Base-by-base conservation (phyloP, 371 early-diverging fungal genomes). In the Apophysomyces variabilis region DNA sequence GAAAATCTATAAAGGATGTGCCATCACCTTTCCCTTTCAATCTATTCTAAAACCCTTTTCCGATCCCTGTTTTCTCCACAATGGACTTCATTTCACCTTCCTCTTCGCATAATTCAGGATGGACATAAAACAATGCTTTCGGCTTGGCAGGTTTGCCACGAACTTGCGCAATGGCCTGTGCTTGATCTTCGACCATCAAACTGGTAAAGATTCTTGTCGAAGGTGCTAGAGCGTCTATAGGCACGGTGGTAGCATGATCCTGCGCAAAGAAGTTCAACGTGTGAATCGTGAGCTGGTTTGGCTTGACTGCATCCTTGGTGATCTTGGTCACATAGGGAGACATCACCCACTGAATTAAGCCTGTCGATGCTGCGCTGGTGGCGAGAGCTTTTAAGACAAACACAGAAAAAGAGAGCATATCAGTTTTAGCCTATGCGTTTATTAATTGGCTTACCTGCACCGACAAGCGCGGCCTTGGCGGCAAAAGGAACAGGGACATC, bases 321-420 rank as follows among this genome's bases (percentile, higher is more conserved):
- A 86, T 81, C 60, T 84, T 85, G 36, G 86, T 83, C 35, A 88
- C 88, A 66, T 88, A 88, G 1, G 88, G 85, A 5, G 86, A 86
- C 74, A 88, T 80, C 61, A 86, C 85, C 88, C 88, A 88, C 56
- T 88, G 86, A 37, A 88, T 83, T 39, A 83, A 50, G 5, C 79
- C 84, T 1, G 88, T 88, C 0, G 88, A 88, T 21, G 88, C 84
- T 56, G 84, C 82, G 70, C 88, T 88, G 0, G 88, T 88, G 16
- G 75, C 80, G 47, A 88, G 74, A 41, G 88, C 88, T 86, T 56
- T 63, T 5, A 62, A 45, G 12, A 56, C 26, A 56, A 57, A 13
- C 7, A 32, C 36, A 56, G 58, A 54, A 46, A 62, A 18, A 56
- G 21, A 56, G 11, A 43, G 50, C 41, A 50, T 12, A 44, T 47